A percentile compares a stretch with the other conserved stretches of the same genome.
Evolutionary conservation across 257 asterid species (phyloP).

Genomic region (Solanum clarkiae): DNA sequence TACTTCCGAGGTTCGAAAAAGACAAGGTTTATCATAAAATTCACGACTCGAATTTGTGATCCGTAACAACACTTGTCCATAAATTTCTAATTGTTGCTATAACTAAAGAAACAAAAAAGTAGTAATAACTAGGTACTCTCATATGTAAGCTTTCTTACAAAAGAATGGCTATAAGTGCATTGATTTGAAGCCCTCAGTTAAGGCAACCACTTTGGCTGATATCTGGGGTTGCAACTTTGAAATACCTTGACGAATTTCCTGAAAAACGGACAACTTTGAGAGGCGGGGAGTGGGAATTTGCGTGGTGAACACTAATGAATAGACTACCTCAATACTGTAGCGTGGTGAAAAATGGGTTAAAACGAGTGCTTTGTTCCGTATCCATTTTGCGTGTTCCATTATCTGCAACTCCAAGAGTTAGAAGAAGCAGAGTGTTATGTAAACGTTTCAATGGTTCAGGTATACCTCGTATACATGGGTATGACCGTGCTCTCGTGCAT

Average conservation of each 20-base stretch:
- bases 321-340: slow-evolving; percentile 71
- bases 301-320: not conserved
- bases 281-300: not conserved
- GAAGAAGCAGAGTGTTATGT: not conserved
- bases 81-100: not conserved
- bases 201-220: slow-evolving; percentile 68
- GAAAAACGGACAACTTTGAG: not conserved
- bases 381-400: slow-evolving; percentile 77
- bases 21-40: too few relatives aligned
- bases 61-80: not conserved
- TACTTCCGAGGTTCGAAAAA: too few relatives aligned
- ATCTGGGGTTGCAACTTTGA: slow-evolving; percentile 57
- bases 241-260: slow-evolving; percentile 84
- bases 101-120: not conserved
- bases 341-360: slow-evolving; percentile 94
- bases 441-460: not conserved
- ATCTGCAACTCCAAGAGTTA: slow-evolving; percentile 35
- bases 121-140: not conserved
- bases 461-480: slow-evolving; percentile 82
- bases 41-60: too few relatives aligned
- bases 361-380: slow-evolving; percentile 62
- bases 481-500: slow-evolving; percentile 87
- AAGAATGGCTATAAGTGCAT: slow-evolving; percentile 23
- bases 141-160: not conserved
- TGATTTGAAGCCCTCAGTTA: slow-evolving; percentile 91